Evolutionary conservation across 2,329 filamentous ascomycete species (phyloP).

Genomic region (Xylariaceae sp.): DNA sequence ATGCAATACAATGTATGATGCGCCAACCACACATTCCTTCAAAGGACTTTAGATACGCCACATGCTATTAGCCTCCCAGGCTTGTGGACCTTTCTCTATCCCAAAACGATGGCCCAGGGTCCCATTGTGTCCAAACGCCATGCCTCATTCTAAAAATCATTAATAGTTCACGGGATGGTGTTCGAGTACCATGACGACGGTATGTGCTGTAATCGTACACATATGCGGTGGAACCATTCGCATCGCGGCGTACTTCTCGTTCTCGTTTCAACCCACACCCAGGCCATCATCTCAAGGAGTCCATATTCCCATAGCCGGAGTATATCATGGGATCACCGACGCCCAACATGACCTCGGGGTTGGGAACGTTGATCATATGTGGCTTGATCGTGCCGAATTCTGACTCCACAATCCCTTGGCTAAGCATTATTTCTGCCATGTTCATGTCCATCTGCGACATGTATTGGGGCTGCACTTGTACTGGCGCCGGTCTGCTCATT

Average conservation of each 20-base stretch:
- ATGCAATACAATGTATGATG: constrained; percentile 4
- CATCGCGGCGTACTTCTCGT: too few species aligned
- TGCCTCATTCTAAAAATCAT: constrained; percentile 11
- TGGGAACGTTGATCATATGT: constrained; percentile 48
- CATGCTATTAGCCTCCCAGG: constrained; percentile 1
- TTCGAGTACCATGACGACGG: constrained; percentile 1
- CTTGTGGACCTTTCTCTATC: constrained; percentile 7
- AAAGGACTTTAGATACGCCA: constrained; percentile 10
- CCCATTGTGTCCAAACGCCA: constrained; percentile 9
- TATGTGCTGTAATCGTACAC: neutral
- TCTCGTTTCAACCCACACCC: too few species aligned
- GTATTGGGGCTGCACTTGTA: constrained; percentile 39
- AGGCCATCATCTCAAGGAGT: constrained; percentile 25
- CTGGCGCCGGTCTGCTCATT: constrained; percentile 31
- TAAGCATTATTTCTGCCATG: constrained; percentile 44
- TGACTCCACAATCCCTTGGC: constrained; percentile 47
- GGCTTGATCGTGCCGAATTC: constrained; percentile 55
- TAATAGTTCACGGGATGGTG: neutral
- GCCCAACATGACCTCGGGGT: constrained; percentile 54
- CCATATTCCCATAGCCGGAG: constrained; percentile 47
- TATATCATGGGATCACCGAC: constrained; percentile 58
- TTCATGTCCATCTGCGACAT: constrained; percentile 39
- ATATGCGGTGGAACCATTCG: neutral
- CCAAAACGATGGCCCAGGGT: constrained; percentile 1
- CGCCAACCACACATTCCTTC: constrained; percentile 11